Conservation (phyloP, 345 rosid species). For the Populus simonii region DNA sequence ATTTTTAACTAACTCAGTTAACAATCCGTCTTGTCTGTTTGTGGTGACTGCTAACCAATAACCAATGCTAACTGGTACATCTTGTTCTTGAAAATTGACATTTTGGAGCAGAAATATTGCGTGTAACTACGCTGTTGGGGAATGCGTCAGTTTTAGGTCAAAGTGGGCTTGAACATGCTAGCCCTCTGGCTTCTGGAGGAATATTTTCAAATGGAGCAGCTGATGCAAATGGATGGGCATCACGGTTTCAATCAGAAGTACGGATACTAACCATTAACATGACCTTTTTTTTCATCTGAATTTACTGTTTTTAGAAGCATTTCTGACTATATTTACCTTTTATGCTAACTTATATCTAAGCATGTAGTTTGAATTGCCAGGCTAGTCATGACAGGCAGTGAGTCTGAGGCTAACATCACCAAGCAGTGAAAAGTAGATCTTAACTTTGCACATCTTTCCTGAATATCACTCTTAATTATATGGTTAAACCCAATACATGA, state of each 20-base stretch:
- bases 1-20: slow-evolving; percentile 51
- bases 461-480: slow-evolving; percentile 19
- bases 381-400: slow-evolving; percentile 41
- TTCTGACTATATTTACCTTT: slow-evolving; percentile 49
- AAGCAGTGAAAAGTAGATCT: slow-evolving; percentile 25
- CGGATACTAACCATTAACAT: slow-evolving; percentile 97
- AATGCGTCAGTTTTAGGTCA: slow-evolving; percentile 98
- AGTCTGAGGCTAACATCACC: slow-evolving; percentile 38
- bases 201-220: slow-evolving; percentile 89
- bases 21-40: slow-evolving; percentile 52
- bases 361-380: slow-evolving; percentile 33
- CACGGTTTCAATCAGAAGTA: slow-evolving; percentile 99
- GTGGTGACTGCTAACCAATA: slow-evolving; percentile 61
- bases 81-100: slow-evolving; percentile 95
- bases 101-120: slow-evolving; percentile 98
- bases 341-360: slow-evolving; percentile 55
- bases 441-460: slow-evolving; percentile 19
- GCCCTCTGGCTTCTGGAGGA: slow-evolving; percentile 92
- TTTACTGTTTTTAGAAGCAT: slow-evolving; percentile 49
- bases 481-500: not conserved
- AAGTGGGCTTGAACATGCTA: slow-evolving; percentile 93
- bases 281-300: slow-evolving; percentile 69
- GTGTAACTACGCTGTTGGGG: slow-evolving; percentile 98
- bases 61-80: slow-evolving; percentile 89
- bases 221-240: slow-evolving; percentile 86